phyloP scores from a whole-genome alignment of 768 basidiomycete genomes.

The Phaeotremella skinneri region DNA sequence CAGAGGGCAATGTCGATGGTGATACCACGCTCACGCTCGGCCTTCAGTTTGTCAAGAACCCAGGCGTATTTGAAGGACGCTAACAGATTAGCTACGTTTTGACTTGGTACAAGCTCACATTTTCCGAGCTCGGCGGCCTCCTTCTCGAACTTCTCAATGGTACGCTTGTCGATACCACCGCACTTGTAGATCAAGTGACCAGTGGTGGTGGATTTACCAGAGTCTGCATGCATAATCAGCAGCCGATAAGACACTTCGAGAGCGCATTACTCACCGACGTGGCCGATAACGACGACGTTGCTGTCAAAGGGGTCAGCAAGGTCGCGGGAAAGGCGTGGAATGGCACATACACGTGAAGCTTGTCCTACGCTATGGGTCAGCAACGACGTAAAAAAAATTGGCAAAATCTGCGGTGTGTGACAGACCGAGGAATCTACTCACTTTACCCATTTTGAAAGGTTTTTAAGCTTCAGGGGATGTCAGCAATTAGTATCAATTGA shows the following conservation, averaged over 20 bases:
- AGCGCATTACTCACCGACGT: slow-evolving; percentile 35
- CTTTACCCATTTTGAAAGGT: slow-evolving; percentile 44
- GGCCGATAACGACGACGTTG: slow-evolving; percentile 70
- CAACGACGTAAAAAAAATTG: not conserved
- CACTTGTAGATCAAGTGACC: slow-evolving; percentile 99
- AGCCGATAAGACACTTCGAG: not conserved
- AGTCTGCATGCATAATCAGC: slow-evolving; percentile 75
- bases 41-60: slow-evolving; percentile 99
- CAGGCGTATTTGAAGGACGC: slow-evolving; percentile 66
- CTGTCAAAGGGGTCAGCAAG: slow-evolving; percentile 12
- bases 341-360: slow-evolving; percentile 38
- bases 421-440: slow-evolving; percentile 14
- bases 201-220: slow-evolving; percentile 99
- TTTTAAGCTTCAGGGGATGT: slow-evolving; percentile 5
- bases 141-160: slow-evolving; percentile 91
- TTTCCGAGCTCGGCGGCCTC: slow-evolving; percentile 99
- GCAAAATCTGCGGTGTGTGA: not conserved
- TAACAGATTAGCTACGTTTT: slow-evolving; percentile 29
- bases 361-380: slow-evolving; percentile 24
- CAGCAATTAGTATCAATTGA: not conserved
- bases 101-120: slow-evolving; percentile 76
- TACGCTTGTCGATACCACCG: slow-evolving; percentile 97
- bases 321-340: not conserved
- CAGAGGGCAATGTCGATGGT: slow-evolving; percentile 99
- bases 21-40: slow-evolving; percentile 99